Evolutionary conservation across 257 asterid genomes (phyloP).

Genomic region (Avicennia marina): DNA sequence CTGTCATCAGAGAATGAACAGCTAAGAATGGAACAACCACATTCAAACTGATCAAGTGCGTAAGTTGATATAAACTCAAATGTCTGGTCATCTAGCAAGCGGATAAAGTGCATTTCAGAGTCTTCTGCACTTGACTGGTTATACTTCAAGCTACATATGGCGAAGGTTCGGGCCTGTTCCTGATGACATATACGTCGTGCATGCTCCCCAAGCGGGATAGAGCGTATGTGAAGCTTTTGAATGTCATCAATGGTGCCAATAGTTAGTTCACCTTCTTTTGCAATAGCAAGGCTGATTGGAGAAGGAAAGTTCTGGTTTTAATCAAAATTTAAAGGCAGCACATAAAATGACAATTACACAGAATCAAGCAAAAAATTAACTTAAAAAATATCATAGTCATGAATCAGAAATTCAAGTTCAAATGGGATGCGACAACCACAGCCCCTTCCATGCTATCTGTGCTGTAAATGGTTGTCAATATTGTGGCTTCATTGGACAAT

Average conservation of each 20-base stretch:
- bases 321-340: no score
- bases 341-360: no score
- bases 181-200: conserved; percentile 98
- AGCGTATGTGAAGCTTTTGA: conserved; percentile 96
- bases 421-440: no score
- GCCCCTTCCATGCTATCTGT: no score
- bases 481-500: no score
- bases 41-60: conserved; percentile 80
- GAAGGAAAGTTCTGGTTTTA: conserved; percentile 14
- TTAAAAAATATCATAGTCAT: no score
- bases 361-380: no score
- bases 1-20: conserved; percentile 93
- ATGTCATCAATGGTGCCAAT: conserved; percentile 97
- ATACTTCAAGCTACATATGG: conserved; percentile 71
- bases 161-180: conserved; percentile 92
- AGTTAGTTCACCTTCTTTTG: conserved; percentile 93
- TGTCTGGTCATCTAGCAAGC: conserved; percentile 92
- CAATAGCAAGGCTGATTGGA: conserved; percentile 90
- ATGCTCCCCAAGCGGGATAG: conserved; percentile 95
- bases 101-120: conserved; percentile 72
- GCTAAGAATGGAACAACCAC: conserved; percentile 88
- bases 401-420: no score
- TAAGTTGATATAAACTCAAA: conserved; percentile 85
- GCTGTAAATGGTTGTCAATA: no score
- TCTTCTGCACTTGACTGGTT: conserved; percentile 78